Evolutionary conservation across 345 rosid species (phyloP).

Genomic region (Melaleuca alternifolia): DNA sequence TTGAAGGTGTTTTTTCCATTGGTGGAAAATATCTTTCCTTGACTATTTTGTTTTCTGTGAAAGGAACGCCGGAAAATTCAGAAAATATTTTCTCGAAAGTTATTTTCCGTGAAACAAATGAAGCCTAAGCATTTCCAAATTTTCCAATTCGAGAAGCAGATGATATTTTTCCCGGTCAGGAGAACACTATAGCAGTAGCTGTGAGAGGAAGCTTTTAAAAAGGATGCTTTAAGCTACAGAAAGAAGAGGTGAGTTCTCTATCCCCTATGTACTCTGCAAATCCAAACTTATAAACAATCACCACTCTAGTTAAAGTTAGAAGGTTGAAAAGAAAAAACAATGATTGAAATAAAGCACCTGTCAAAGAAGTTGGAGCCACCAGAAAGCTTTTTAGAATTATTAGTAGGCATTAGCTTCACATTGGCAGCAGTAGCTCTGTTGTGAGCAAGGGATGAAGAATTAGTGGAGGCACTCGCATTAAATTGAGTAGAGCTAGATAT

Average conservation of each 20-base stretch:
- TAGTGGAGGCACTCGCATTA: slow-evolving; percentile 15
- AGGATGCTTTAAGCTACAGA: neutral
- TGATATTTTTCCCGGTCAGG: neutral
- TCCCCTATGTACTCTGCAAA: neutral
- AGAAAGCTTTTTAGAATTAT: slow-evolving; percentile 34
- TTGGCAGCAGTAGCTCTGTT: slow-evolving; percentile 12
- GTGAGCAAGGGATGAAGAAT: slow-evolving; percentile 17
- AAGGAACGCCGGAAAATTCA: too few species aligned
- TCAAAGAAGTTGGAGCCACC: slow-evolving; percentile 55
- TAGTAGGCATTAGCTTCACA: slow-evolving; percentile 17
- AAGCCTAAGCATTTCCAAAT: neutral
- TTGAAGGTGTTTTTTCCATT: too few species aligned
- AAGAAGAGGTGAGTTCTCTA: neutral
- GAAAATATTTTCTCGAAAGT: too few species aligned
- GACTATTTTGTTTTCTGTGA: too few species aligned
- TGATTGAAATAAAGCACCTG: slow-evolving; percentile 32
- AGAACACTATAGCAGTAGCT: neutral
- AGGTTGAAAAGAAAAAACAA: neutral
- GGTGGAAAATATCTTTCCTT: too few species aligned
- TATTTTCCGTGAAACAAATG: too few species aligned
- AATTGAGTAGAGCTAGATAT: slow-evolving; percentile 1
- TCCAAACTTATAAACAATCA: neutral
- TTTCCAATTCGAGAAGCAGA: neutral
- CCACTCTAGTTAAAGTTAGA: neutral
- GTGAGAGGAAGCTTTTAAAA: neutral